Evolutionary conservation across 129 eudicot species (phyloP).

Genomic region (Heracleum sosnowskyi): DNA sequence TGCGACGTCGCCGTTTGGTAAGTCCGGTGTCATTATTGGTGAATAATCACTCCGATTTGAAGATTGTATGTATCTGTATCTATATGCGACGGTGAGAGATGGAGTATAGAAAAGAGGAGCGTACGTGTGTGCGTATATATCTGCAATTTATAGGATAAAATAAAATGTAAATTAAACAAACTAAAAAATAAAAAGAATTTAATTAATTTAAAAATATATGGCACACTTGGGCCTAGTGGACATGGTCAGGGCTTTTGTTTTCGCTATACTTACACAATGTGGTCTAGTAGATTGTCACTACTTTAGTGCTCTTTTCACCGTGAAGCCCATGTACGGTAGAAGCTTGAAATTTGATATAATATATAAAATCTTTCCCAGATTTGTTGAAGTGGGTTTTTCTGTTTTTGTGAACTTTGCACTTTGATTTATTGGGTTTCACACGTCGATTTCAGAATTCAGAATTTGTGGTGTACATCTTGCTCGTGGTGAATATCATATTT

Average conservation of each 20-base stretch:
- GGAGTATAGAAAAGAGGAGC: background rate
- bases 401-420: no score
- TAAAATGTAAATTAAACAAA: background rate
- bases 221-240: background rate
- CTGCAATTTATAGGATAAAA: background rate
- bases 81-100: background rate
- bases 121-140: background rate
- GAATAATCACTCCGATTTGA: background rate
- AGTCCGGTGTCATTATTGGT: background rate
- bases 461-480: no score
- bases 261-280: background rate
- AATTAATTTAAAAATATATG: background rate
- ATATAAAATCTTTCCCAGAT: no score
- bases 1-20: slow-evolving; percentile 38
- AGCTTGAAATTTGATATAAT: no score
- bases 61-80: background rate
- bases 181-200: background rate
- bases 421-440: no score
- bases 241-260: background rate
- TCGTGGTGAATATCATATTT: no score
- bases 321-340: no score
- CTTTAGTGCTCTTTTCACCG: no score
- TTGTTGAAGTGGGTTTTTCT: no score
- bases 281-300: no score
- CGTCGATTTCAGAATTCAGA: no score